Conservation (phyloP, 2,329 filamentous ascomycete genomes). For the Colletotrichum viniferum region DNA sequence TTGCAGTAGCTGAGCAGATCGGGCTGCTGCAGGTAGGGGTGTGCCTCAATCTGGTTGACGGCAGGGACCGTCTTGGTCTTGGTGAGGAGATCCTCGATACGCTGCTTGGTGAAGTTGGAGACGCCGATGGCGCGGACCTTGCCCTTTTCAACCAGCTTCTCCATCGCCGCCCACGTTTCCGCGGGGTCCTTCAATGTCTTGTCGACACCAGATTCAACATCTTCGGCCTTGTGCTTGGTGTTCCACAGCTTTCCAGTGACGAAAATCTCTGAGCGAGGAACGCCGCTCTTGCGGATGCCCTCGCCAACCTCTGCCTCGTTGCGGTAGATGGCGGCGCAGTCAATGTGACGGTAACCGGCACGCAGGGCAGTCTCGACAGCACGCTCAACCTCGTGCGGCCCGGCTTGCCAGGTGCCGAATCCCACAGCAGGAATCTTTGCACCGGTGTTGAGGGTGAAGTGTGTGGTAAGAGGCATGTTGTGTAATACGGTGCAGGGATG, state of each 20-base stretch:
- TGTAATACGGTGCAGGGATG: background rate
- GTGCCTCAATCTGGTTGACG: constrained; percentile 72
- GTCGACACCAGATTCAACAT: constrained; percentile 53
- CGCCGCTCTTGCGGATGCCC: constrained; percentile 43
- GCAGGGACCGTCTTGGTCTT: constrained; percentile 62
- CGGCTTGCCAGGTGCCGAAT: constrained; percentile 27
- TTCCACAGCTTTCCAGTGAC: constrained; percentile 69
- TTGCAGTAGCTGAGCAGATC: constrained; percentile 61
- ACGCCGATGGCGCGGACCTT: constrained; percentile 53
- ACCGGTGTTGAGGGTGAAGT: constrained; percentile 25
- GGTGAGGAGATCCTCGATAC: constrained; percentile 45
- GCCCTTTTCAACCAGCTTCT: constrained; percentile 39
- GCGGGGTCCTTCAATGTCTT: constrained; percentile 52
- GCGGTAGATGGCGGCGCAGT: constrained; percentile 51
- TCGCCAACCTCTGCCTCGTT: constrained; percentile 48
- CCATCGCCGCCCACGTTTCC: constrained; percentile 42
- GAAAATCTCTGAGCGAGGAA: constrained; percentile 46
- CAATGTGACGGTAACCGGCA: constrained; percentile 49
- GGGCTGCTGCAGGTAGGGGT: constrained; percentile 69
- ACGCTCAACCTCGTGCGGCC: constrained; percentile 47
- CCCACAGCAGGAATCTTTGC: constrained; percentile 24
- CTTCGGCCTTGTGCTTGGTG: constrained; percentile 52
- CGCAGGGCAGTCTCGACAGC: constrained; percentile 52
- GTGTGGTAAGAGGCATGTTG: constrained; percentile 18
- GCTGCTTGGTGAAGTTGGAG: constrained; percentile 52